Conservation (phyloP, 129 eudicot species). For the Tanacetum coccineum region DNA sequence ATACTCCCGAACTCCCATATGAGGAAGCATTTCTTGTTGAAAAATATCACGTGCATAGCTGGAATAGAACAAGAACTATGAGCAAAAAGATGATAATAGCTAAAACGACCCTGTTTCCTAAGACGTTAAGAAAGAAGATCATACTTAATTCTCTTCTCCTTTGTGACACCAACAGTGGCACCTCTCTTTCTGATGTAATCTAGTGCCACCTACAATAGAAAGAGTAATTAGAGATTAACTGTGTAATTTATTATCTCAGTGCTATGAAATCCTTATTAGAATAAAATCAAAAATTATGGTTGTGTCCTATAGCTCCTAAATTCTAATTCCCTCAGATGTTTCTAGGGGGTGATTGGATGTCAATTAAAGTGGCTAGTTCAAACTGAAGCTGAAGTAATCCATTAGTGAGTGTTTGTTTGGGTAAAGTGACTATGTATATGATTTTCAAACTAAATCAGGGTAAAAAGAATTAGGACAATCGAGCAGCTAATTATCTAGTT, state of each 20-base stretch:
- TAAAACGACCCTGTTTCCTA: too few relatives aligned
- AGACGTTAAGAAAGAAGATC: too few relatives aligned
- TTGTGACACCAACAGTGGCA: too few relatives aligned
- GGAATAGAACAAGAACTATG: too few relatives aligned
- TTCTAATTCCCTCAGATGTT: background rate
- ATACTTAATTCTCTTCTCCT: too few relatives aligned
- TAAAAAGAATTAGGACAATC: background rate
- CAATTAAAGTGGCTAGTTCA: background rate
- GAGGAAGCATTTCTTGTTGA: too few relatives aligned
- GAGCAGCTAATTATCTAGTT: background rate
- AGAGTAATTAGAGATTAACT: background rate
- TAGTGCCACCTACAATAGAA: slow-evolving; percentile 67
- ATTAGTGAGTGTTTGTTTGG: background rate
- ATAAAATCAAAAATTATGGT: background rate
- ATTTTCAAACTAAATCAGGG: background rate
- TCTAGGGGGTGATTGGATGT: background rate
- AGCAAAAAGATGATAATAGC: too few relatives aligned
- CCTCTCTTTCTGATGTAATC: too few relatives aligned
- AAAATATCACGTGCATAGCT: too few relatives aligned
- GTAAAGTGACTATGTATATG: background rate
- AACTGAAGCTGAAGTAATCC: background rate
- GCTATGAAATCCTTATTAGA: background rate
- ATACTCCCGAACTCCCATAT: too few relatives aligned
- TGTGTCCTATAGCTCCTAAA: background rate
- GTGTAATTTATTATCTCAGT: background rate